Evolutionary conservation across 305 asterid genomes (phyloP).

Genomic region (Solanum aculeatissimum): DNA sequence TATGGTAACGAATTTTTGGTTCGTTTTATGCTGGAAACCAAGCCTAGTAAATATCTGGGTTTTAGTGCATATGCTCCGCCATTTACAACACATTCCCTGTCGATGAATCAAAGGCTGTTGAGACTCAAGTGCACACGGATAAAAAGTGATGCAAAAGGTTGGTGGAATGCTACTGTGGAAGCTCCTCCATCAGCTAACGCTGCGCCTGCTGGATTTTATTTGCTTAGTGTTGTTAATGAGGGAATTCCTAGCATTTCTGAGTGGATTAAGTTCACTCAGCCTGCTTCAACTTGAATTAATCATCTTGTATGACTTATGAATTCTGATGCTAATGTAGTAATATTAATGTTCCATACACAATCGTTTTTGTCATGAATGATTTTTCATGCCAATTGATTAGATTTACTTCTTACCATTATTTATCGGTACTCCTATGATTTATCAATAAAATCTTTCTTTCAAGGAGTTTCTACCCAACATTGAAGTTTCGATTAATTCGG

Average conservation of each 20-base stretch:
- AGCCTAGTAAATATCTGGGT: background rate
- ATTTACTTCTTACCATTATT: background rate
- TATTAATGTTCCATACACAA: background rate
- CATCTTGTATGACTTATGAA: background rate
- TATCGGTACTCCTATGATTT: background rate
- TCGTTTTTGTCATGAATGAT: background rate
- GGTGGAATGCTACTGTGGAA: conserved; percentile 29
- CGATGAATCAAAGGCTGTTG: conserved; percentile 65
- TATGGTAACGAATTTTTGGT: conserved; percentile 33
- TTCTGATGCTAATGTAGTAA: background rate
- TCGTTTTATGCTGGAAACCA: conserved; percentile 12
- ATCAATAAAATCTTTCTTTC: too few relatives aligned
- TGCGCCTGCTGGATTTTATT: conserved; percentile 63
- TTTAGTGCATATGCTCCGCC: conserved; percentile 43
- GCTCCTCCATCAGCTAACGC: conserved; percentile 46
- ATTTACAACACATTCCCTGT: conserved; percentile 47
- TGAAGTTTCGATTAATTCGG: too few relatives aligned
- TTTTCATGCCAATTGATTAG: background rate
- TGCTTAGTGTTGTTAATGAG: conserved; percentile 45
- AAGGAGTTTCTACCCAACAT: too few relatives aligned
- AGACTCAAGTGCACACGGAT: conserved; percentile 24
- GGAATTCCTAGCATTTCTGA: conserved; percentile 50
- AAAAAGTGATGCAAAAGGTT: conserved; percentile 13
- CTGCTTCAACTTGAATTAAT: background rate
- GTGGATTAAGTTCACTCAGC: conserved; percentile 44